phyloP scores from a whole-genome alignment of 352 stramenopile species.

The Pythium aquatile region DNA sequence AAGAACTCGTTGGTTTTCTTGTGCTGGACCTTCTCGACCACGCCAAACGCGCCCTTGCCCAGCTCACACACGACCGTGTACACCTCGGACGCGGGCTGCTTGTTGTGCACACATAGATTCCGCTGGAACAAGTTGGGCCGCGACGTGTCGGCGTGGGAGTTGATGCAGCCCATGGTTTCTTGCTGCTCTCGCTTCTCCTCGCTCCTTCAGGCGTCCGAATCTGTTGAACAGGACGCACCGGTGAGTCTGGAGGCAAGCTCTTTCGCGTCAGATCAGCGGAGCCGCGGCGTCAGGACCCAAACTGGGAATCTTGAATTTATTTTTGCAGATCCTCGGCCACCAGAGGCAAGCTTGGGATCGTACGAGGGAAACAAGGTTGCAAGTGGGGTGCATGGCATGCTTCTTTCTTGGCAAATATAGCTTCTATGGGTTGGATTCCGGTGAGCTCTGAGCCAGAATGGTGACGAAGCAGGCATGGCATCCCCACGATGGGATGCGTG shows the following conservation, averaged over 20 bases:
- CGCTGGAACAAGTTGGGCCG: constrained; percentile 75
- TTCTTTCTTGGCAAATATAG: background rate
- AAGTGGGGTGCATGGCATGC: background rate
- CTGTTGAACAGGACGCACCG: background rate
- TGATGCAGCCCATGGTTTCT: constrained; percentile 57
- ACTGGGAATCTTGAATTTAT: background rate
- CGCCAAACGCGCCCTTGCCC: constrained; percentile 66
- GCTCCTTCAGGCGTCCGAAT: background rate
- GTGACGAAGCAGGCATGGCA: background rate
- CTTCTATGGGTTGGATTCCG: background rate
- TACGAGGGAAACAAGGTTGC: background rate
- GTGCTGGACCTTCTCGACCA: constrained; percentile 76
- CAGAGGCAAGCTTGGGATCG: background rate
- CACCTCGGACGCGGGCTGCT: constrained; percentile 39
- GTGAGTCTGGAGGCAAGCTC: background rate
- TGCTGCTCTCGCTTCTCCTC: background rate
- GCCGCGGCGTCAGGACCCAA: background rate
- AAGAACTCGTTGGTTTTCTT: constrained; percentile 62
- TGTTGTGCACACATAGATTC: constrained; percentile 76
- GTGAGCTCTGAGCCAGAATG: background rate
- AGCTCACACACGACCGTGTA: constrained; percentile 60
- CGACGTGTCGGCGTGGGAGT: constrained; percentile 44
- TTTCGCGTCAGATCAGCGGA: background rate
- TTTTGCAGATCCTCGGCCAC: background rate
- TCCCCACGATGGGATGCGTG: no score